phyloP scores from a whole-genome alignment of 768 basidiomycete genomes.

The Boletus huronensis region DNA sequence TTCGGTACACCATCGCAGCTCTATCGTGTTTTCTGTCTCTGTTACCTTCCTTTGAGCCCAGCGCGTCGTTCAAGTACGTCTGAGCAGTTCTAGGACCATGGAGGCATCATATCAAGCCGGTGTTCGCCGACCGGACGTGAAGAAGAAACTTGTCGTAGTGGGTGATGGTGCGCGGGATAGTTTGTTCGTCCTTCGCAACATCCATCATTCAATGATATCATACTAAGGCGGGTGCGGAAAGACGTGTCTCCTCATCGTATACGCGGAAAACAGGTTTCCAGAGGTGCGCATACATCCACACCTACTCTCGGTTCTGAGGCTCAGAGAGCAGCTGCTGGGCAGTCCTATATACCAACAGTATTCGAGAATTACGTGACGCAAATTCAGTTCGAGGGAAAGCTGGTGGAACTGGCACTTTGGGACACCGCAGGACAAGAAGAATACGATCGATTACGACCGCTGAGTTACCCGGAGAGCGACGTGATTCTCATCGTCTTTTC shows the following conservation, averaged over 20 bases:
- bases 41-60: not conserved
- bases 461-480: conserved; percentile 86
- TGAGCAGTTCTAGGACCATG: conserved; percentile 15
- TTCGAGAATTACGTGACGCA: conserved; percentile 94
- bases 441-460: conserved; percentile 83
- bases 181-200: conserved; percentile 25
- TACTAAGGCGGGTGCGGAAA: conserved; percentile 78
- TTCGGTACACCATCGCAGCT: not conserved
- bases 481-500: conserved; percentile 95
- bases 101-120: conserved; percentile 25
- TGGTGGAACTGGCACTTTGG: conserved; percentile 96
- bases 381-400: conserved; percentile 80
- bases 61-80: not conserved
- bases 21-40: conserved; percentile 5
- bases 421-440: conserved; percentile 98
- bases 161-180: conserved; percentile 66
- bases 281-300: conserved; percentile 56
- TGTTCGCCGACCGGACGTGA: conserved; percentile 67
- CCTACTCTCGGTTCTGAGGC: conserved; percentile 6
- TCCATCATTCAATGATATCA: conserved; percentile 25
- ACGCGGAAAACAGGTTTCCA: conserved; percentile 94
- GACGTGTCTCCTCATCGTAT: conserved; percentile 94
- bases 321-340: conserved; percentile 16
- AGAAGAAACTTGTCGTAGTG: conserved; percentile 85
- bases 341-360: conserved; percentile 92